These are phyloP conservation scores for Metschnikowia peoriensis DNA, from an alignment of 805 yeast species.

Conservation along the genomic window DNA sequence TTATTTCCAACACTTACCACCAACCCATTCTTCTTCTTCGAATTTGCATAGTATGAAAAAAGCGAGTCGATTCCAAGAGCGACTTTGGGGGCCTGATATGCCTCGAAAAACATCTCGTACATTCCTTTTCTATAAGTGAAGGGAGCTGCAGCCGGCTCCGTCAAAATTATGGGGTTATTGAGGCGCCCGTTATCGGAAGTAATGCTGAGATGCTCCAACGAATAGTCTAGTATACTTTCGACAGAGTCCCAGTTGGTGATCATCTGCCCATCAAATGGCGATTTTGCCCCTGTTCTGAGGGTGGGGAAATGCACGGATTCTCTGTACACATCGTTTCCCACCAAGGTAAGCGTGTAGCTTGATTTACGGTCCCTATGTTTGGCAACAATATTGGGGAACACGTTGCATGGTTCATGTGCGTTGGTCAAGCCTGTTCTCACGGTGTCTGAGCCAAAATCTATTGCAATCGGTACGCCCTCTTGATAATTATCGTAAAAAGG, in stretches of 20 bases:
- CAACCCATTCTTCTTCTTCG: conserved; percentile 54
- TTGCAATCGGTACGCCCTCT: conserved; percentile 70
- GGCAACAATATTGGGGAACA: conserved; percentile 68
- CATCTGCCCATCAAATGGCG: conserved; percentile 85
- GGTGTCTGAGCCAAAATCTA: conserved; percentile 76
- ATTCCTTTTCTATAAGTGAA: conserved; percentile 65
- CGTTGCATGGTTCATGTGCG: conserved; percentile 48
- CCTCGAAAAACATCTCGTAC: conserved; percentile 84
- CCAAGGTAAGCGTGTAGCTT: conserved; percentile 59
- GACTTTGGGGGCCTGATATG: conserved; percentile 70
- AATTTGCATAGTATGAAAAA: conserved; percentile 70
- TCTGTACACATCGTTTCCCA: conserved; percentile 78
- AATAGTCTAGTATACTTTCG: conserved; percentile 80
- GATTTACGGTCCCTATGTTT: conserved; percentile 75
- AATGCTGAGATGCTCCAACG: conserved; percentile 78
- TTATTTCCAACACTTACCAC: conserved; percentile 83
- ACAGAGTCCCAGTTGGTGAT: conserved; percentile 91
- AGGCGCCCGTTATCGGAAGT: conserved; percentile 44
- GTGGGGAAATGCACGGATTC: conserved; percentile 49
- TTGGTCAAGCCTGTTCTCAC: conserved; percentile 61
- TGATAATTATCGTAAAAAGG: conserved; percentile 50
- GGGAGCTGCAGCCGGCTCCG: conserved; percentile 75
- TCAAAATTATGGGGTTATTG: conserved; percentile 76
- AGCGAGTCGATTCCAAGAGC: conserved; percentile 82
- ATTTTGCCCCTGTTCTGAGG: conserved; percentile 62